Conservation (phyloP, 306 rosid species). For the Dalbergia cochinchinensis region DNA sequence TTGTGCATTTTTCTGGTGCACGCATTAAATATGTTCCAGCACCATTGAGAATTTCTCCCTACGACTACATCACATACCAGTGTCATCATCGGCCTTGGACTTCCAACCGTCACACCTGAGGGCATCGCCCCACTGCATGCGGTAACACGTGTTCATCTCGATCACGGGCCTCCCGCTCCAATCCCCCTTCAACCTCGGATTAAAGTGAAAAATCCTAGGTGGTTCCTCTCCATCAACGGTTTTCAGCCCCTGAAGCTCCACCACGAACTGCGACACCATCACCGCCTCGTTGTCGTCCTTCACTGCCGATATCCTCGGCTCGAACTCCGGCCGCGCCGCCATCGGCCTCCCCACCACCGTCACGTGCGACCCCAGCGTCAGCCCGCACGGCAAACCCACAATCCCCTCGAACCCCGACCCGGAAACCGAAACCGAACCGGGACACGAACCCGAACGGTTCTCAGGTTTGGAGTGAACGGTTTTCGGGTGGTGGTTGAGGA, state of each 20-base stretch:
- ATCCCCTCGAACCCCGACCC: slow-evolving; percentile 59
- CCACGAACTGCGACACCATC: slow-evolving; percentile 71
- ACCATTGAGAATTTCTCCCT: no score
- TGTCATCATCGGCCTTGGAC: slow-evolving; percentile 81
- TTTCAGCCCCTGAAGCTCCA: slow-evolving; percentile 88
- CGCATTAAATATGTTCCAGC: no score
- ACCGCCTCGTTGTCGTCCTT: slow-evolving; percentile 53
- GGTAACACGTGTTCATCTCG: slow-evolving; percentile 85
- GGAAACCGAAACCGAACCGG: slow-evolving; percentile 60
- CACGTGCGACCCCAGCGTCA: slow-evolving; percentile 80
- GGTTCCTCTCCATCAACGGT: slow-evolving; percentile 88
- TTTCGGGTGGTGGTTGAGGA: slow-evolving; percentile 40
- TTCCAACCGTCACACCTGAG: slow-evolving; percentile 86
- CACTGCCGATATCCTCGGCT: slow-evolving; percentile 53
- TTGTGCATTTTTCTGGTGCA: no score
- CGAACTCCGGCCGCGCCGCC: slow-evolving; percentile 54
- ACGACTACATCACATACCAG: slow-evolving; percentile 57
- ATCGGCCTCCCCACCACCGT: slow-evolving; percentile 77
- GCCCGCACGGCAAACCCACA: slow-evolving; percentile 80
- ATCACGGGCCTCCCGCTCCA: slow-evolving; percentile 90
- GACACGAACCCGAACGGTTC: slow-evolving; percentile 68
- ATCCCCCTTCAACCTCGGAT: slow-evolving; percentile 89
- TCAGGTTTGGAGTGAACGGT: slow-evolving; percentile 20
- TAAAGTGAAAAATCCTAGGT: slow-evolving; percentile 80
- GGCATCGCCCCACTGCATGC: slow-evolving; percentile 93